These are phyloP conservation scores for Leucocoprinus birnbaumii DNA, from an alignment of 768 basidiomycete genomes.

Conservation along the genomic window DNA sequence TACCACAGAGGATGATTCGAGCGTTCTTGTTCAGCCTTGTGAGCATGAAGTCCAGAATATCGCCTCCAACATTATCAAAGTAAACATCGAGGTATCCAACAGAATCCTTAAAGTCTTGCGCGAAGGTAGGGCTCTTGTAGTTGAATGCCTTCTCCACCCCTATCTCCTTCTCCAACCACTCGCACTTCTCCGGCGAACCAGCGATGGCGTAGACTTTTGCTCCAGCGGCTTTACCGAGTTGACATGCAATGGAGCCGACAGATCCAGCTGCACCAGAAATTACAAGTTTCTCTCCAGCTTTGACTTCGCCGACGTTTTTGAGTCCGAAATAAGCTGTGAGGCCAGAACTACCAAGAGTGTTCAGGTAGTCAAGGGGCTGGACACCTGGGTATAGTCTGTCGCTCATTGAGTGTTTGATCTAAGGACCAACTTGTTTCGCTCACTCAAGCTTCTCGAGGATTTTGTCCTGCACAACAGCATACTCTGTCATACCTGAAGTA, in stretches of 20 bases:
- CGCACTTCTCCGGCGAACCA: constrained; percentile 79
- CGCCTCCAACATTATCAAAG: constrained; percentile 83
- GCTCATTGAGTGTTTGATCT: neutral
- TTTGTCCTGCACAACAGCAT: constrained; percentile 56
- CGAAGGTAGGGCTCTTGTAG: constrained; percentile 80
- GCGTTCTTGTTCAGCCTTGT: constrained; percentile 74
- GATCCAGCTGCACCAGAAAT: constrained; percentile 91
- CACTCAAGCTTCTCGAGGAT: constrained; percentile 53
- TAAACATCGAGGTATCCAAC: constrained; percentile 81
- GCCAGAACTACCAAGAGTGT: constrained; percentile 72
- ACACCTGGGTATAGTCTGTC: constrained; percentile 57
- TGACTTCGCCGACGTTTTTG: constrained; percentile 73
- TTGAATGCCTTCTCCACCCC: constrained; percentile 83
- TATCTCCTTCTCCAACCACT: constrained; percentile 80
- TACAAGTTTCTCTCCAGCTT: constrained; percentile 82
- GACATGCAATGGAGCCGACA: constrained; percentile 81
- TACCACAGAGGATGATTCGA: constrained; percentile 80
- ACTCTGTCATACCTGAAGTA: constrained; percentile 73
- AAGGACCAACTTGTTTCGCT: constrained; percentile 18
- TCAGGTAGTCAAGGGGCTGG: constrained; percentile 73
- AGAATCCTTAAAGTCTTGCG: constrained; percentile 65
- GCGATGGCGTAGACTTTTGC: constrained; percentile 89
- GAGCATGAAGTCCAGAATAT: constrained; percentile 78
- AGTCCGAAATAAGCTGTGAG: constrained; percentile 92
- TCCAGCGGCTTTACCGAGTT: constrained; percentile 75